A percentile compares a stretch with the other conserved stretches of the same genome.
Conservation (phyloP, 768 basidiomycete species). For the Peribolospora kevripleyi region DNA sequence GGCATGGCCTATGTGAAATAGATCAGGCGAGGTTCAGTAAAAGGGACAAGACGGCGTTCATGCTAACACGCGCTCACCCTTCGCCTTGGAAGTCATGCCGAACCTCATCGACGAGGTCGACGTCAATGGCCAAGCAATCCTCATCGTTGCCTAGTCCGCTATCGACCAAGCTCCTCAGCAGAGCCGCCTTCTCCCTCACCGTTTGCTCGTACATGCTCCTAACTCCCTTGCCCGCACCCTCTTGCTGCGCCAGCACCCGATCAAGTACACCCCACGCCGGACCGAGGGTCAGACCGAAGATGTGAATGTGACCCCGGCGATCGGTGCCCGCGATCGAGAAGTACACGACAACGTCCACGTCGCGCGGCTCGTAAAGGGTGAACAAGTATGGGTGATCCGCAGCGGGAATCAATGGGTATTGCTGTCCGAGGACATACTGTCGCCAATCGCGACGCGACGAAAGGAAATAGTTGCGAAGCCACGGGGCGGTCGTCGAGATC, state of each 20-base stretch:
- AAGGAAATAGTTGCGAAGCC: background rate
- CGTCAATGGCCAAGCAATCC: conserved; percentile 38
- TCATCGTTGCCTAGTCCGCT: conserved; percentile 59
- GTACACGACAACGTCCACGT: conserved; percentile 47
- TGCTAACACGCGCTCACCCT: conserved; percentile 31
- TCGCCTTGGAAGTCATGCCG: conserved; percentile 37
- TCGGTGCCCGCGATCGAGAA: conserved; percentile 44
- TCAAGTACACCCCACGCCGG: conserved; percentile 43
- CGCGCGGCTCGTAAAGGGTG: conserved; percentile 49
- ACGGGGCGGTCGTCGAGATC: background rate
- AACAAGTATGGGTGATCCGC: conserved; percentile 36
- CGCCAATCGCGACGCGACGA: background rate
- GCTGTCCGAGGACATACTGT: background rate
- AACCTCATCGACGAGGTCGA: conserved; percentile 23
- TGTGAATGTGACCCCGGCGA: conserved; percentile 36
- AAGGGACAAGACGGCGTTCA: no score
- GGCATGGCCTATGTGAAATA: no score
- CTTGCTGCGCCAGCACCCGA: conserved; percentile 34
- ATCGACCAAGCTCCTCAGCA: conserved; percentile 39
- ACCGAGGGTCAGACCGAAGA: conserved; percentile 39
- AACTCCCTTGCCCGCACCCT: conserved; percentile 35
- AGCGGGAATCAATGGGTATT: conserved; percentile 31
- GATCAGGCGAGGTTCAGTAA: no score
- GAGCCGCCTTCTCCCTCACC: conserved; percentile 38
- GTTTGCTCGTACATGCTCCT: conserved; percentile 86